Percentiles rank a stretch among this genome's conserved stretches.
Conservation (phyloP, 352 stramenopile species). For the Pilasporangium apinafurcum region DNA sequence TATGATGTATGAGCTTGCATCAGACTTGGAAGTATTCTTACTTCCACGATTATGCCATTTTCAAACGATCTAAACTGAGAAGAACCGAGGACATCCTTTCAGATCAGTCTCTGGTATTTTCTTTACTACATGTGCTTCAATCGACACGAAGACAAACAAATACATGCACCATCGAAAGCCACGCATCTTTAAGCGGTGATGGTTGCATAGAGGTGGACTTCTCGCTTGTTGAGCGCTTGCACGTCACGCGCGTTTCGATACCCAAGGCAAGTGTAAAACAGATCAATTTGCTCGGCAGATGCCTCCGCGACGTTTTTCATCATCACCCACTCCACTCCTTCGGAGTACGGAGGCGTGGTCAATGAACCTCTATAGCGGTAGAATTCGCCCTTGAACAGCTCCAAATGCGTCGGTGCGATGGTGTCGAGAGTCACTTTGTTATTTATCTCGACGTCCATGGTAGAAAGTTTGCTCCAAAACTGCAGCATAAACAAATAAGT, state of each 20-base stretch:
- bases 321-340: constrained; percentile 70
- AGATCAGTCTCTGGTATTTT: no score
- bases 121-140: no score
- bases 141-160: no score
- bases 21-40: no score
- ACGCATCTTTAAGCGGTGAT: constrained; percentile 11
- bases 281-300: constrained; percentile 39
- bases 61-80: no score
- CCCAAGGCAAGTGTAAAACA: constrained; percentile 35
- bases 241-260: constrained; percentile 39
- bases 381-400: constrained; percentile 28
- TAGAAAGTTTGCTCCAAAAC: constrained; percentile 47
- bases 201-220: constrained; percentile 14
- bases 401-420: constrained; percentile 15
- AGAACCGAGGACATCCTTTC: no score
- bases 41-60: no score
- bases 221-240: constrained; percentile 41
- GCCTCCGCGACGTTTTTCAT: constrained; percentile 37
- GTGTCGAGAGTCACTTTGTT: constrained; percentile 19
- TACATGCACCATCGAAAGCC: no score
- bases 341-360: constrained; percentile 68
- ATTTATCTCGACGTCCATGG: constrained; percentile 12
- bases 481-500: constrained; percentile 5
- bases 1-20: no score
- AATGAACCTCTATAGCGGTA: constrained; percentile 61